phyloP scores from a whole-genome alignment of 495 filamentous ascomycete species.

The Penicillium samsonianum region DNA sequence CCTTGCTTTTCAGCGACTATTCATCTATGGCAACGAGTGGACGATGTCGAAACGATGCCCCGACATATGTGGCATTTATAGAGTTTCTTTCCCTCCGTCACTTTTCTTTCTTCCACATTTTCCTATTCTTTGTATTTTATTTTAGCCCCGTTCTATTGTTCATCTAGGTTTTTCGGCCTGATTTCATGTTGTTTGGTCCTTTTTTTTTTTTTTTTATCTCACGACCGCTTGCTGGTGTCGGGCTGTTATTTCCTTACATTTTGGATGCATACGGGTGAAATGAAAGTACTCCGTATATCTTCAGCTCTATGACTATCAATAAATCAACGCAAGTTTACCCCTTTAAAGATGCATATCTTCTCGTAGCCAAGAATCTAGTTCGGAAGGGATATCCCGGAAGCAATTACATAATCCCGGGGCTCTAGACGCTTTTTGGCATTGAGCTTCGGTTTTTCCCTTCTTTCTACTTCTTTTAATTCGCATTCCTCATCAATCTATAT shows the following conservation, averaged over 20 bases:
- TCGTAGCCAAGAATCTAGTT: neutral
- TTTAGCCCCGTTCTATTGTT: neutral
- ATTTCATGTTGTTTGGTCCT: neutral
- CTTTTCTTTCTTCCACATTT: slow-evolving; percentile 7
- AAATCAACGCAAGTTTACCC: neutral
- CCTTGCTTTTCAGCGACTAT: slow-evolving; percentile 37
- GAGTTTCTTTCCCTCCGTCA: slow-evolving; percentile 16
- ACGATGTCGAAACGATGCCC: slow-evolving; percentile 47
- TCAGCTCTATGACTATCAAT: neutral
- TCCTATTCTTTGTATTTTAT: slow-evolving; percentile 15
- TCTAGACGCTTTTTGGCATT: slow-evolving; percentile 26
- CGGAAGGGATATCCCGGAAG: slow-evolving; percentile 17
- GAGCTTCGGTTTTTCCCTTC: slow-evolving; percentile 32
- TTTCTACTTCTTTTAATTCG: slow-evolving; percentile 19
- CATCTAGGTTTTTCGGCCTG: slow-evolving; percentile 6
- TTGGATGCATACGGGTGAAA: neutral
- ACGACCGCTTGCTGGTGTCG: neutral
- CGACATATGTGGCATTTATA: slow-evolving; percentile 36
- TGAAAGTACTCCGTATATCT: neutral
- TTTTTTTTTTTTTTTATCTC: neutral
- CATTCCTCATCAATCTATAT: slow-evolving; percentile 21
- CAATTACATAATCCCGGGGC: slow-evolving; percentile 21
- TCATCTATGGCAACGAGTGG: slow-evolving; percentile 45
- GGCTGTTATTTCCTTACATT: slow-evolving; percentile 2
- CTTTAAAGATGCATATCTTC: neutral